phyloP scores from a whole-genome alignment of 331 rosid genomes.

The Cucumis variabilis region DNA sequence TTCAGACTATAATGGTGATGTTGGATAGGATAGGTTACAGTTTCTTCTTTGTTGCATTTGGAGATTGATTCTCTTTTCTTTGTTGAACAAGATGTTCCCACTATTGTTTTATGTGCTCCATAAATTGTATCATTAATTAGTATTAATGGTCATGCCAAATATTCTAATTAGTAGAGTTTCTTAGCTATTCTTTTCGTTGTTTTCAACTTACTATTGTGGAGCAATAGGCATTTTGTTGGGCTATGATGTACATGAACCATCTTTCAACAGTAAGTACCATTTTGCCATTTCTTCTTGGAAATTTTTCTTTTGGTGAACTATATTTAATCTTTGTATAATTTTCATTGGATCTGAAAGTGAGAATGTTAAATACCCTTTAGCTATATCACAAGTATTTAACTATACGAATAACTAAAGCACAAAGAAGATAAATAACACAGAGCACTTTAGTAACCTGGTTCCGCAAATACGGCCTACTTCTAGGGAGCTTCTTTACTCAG shows the following conservation, averaged over 20 bases:
- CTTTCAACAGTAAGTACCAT: constrained; percentile 81
- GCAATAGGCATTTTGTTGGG: constrained; percentile 98
- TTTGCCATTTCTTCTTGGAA: constrained; percentile 23
- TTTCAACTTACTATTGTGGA: constrained; percentile 91
- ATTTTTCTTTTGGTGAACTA: neutral
- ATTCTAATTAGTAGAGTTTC: neutral
- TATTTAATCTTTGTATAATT: neutral
- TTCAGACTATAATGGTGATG: neutral
- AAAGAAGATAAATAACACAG: too few species aligned
- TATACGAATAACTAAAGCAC: too few species aligned
- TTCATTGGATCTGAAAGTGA: neutral
- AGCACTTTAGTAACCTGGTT: too few species aligned
- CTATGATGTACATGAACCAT: constrained; percentile 93
- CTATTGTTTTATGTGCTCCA: neutral
- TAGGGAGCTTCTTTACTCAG: too few species aligned
- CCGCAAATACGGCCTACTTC: too few species aligned
- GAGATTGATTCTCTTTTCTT: neutral
- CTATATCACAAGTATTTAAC: too few species aligned
- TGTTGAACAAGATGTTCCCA: neutral
- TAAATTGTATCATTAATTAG: neutral
- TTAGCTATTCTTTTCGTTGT: neutral
- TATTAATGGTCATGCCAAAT: neutral
- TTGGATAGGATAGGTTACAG: neutral
- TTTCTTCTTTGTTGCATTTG: constrained; percentile 8
- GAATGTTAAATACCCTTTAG: too few species aligned